Base-by-base conservation (phyloP, 192 early-diverging fungal genomes). In the Linnemannia schmuckeri region DNA sequence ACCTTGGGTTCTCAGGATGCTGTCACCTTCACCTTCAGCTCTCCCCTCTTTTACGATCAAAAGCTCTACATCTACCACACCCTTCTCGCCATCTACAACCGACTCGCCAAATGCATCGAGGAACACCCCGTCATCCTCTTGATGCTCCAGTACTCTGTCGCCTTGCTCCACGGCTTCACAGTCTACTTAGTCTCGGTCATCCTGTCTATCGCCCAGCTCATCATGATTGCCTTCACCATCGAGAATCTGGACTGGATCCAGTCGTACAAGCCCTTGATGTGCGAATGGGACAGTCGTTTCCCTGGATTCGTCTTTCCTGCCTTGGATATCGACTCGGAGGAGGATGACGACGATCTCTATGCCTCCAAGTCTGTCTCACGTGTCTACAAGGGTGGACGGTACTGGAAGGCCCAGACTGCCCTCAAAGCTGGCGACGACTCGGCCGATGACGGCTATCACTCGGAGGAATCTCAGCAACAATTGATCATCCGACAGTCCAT, bases 191-290 rank as follows among this genome's bases (percentile, higher is more conserved):
- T 87, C 10, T 87, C 84, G 0, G 84, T 87, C 33, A 66, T 87
- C 37, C 66, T 87, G 15, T 87, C 84, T 0, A 6, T 87, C 20
- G 84, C 84, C 6, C 84, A 87, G 49, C 52, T 87, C 38, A 70
- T 81, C 66, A 78, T 87, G 79, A 87, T 87, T 54, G 78, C 84
- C 3, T 44, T 24, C 24, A 87, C 84, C 20, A 46, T 87, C 35
- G 84, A 87, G 44, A 87, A 81, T 38, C 52, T 87, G 38, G 84
- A 81, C 27, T 87, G 84, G 84, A 87, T 87, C 66, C 84, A 87
- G 30, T 33, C 75, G 8, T 69, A 87, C 30, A 81, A 68, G 72
- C 84, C 84, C 4, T 69, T 87, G 33, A 87, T 87, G 84, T 46
- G 69, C 20, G 84, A 87, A 35, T 87, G 84, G 84, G 79, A 87